Evolutionary conservation across 768 basidiomycete genomes (phyloP).

Genomic region (Chiua virens): DNA sequence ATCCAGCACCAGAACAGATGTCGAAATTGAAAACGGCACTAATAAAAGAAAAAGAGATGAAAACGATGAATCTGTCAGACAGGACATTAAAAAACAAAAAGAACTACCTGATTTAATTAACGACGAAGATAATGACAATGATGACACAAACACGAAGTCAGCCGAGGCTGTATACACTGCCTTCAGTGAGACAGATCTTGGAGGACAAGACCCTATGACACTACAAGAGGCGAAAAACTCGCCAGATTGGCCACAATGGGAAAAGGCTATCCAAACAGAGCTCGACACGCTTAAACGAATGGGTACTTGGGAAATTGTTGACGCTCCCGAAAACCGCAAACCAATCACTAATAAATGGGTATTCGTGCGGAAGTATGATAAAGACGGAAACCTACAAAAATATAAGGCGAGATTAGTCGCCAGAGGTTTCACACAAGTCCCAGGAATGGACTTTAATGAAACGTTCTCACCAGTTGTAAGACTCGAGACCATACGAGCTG

Average conservation of each 20-base stretch:
- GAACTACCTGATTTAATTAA: too few species aligned
- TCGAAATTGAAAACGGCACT: too few species aligned
- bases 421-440: constrained; percentile 38
- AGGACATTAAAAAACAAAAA: too few species aligned
- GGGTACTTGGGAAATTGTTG: background rate
- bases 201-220: background rate
- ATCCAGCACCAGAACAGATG: too few species aligned
- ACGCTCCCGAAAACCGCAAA: background rate
- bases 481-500: constrained; percentile 18
- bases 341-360: constrained; percentile 1
- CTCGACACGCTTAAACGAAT: constrained; percentile 19
- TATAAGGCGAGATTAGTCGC: constrained; percentile 39
- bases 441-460: constrained; percentile 37
- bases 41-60: too few species aligned
- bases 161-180: too few species aligned
- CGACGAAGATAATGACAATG: too few species aligned
- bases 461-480: constrained; percentile 32
- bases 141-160: too few species aligned
- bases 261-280: background rate
- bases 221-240: background rate
- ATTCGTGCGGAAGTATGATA: too few species aligned
- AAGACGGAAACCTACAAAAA: constrained; percentile 4
- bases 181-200: too few species aligned
- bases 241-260: background rate
- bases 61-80: too few species aligned